Percentiles rank a stretch among this genome's conserved stretches.
Evolutionary conservation across 2,329 filamentous ascomycete genomes (phyloP).

Genomic region (Aspergillus sp.): DNA sequence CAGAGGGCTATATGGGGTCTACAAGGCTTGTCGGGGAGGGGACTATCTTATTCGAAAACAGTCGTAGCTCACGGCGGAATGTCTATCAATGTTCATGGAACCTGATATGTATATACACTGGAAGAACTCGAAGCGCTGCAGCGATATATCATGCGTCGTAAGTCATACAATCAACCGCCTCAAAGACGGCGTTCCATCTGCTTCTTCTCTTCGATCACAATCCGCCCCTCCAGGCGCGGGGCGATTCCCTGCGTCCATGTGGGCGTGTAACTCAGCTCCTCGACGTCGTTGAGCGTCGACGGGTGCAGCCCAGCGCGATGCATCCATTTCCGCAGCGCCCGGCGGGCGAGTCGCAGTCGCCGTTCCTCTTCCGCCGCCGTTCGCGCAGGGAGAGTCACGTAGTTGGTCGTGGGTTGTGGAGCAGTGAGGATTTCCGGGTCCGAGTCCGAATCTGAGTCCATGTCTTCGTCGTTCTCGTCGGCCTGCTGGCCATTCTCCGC

Average conservation of each 20-base stretch:
- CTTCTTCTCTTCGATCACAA: slow-evolving; percentile 38
- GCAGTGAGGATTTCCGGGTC: slow-evolving; percentile 40
- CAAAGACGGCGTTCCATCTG: not conserved
- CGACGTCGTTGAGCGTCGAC: slow-evolving; percentile 44
- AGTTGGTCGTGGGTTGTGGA: slow-evolving; percentile 30
- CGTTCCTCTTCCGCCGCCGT: slow-evolving; percentile 50
- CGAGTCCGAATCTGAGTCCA: slow-evolving; percentile 44
- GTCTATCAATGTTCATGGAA: not conserved
- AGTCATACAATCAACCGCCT: not conserved
- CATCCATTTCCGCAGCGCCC: slow-evolving; percentile 72
- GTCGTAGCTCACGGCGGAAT: not conserved
- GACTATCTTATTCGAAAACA: slow-evolving; percentile 15
- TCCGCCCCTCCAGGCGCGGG: slow-evolving; percentile 74
- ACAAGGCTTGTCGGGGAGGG: slow-evolving; percentile 21
- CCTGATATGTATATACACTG: not conserved
- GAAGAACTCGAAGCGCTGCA: slow-evolving; percentile 4
- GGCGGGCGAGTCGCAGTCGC: slow-evolving; percentile 64
- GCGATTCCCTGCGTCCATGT: slow-evolving; percentile 80
- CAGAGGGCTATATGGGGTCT: slow-evolving; percentile 24
- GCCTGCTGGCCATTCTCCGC: slow-evolving; percentile 42
- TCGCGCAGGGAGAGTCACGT: slow-evolving; percentile 35
- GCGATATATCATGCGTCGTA: slow-evolving; percentile 4
- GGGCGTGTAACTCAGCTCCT: slow-evolving; percentile 58
- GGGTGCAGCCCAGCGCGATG: slow-evolving; percentile 61
- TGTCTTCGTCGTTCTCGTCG: slow-evolving; percentile 38